Evolutionary conservation across 164 flowering plant genomes (phyloP).

Genomic region (Santalum album): DNA sequence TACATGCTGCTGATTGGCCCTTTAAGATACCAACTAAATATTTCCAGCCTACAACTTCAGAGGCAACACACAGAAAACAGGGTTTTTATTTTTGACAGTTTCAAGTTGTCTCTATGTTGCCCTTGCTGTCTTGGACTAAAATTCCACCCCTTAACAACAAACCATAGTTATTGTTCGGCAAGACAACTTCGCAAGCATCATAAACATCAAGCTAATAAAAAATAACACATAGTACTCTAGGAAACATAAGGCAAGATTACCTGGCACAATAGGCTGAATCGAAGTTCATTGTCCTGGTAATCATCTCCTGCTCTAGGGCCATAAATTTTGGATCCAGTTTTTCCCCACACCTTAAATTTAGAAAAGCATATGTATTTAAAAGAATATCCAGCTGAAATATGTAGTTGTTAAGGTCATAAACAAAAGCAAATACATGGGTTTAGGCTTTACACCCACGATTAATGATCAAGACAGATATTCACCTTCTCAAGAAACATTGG

Average conservation of each 20-base stretch:
- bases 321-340: slow-evolving; percentile 30
- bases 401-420: not conserved
- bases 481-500: slow-evolving; percentile 89
- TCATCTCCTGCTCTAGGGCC: slow-evolving; percentile 61
- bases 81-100: not conserved
- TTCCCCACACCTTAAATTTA: slow-evolving; percentile 30
- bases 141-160: too few relatives aligned
- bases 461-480: not conserved
- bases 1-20: too few relatives aligned
- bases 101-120: not conserved
- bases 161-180: too few relatives aligned
- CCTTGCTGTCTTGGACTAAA: too few relatives aligned
- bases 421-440: not conserved
- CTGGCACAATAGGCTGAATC: slow-evolving; percentile 73
- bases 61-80: not conserved
- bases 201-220: too few relatives aligned
- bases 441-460: not conserved
- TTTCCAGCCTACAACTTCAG: not conserved
- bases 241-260: slow-evolving; percentile 17
- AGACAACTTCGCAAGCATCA: too few relatives aligned
- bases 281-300: slow-evolving; percentile 60
- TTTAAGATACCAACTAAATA: too few relatives aligned
- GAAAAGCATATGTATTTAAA: slow-evolving; percentile 22
- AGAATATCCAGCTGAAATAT: slow-evolving; percentile 30
- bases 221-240: not conserved